Evolutionary conservation across 257 asterid species (phyloP), one percentile per base, ranked within the genome.

Genomic region (Solanum virginianum): DNA sequence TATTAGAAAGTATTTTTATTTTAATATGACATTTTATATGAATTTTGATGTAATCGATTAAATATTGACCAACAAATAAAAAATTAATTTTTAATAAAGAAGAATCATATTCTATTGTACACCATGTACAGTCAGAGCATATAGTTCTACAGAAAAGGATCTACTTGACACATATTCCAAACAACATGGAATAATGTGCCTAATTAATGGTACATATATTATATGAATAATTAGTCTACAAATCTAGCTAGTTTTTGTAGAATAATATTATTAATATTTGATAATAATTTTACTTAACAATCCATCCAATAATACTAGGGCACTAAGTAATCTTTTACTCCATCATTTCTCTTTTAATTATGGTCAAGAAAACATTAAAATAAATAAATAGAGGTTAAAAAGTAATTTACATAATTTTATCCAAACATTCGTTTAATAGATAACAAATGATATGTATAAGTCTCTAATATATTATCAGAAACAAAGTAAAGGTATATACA

Each of bases 21-120:
- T 29, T 41, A 32, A 16, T 15, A 7, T 32, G 15, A 18, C 1
- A 16, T 5, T 16, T 8, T 4, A 32, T 11, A 7, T 2, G 10
- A 32, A 68, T 68, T 68, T 10, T 6, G 15, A 15, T 66, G 14
- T 66, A 66, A 32, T 66, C 7, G 8, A 1, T 0, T 29, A 16
- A 11, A 24, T 29, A 14, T 14, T 10, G 1, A 24, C 3, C 45
- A 3, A 32, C 0, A 0, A 6, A 9, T 4, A 20, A 7, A 17
- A 66, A 66, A 69, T 0, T 3, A 29, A 36, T 32, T 12, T 15
- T 29, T 12, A 16, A 17, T 17, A 22, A 69, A 17, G 81, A 83
- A 88, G 94, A 88, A 90, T 90, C 87, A 41, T 51, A 88, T 91
- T 89, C 91, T 82, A 69, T 66, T 85, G 69, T 80, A 55, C 57